Conservation (phyloP, 208 protist species). For the Leishmania tarentolae region DNA sequence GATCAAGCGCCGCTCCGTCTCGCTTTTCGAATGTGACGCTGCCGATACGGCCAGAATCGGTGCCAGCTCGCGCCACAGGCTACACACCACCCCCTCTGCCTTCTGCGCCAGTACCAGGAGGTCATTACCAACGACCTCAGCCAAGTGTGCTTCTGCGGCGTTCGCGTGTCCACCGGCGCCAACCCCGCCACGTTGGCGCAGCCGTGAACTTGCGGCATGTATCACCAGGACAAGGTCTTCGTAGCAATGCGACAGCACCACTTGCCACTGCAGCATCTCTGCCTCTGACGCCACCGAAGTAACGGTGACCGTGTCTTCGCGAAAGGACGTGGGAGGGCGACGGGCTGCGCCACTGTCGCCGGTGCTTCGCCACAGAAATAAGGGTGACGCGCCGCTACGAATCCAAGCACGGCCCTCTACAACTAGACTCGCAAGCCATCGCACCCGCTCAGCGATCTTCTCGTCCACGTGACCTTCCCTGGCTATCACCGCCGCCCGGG, state of each 20-base stretch:
- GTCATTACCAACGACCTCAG: conserved; percentile 17
- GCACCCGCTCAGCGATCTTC: conserved; percentile 7
- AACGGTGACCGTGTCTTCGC: background rate
- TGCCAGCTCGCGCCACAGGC: conserved; percentile 23
- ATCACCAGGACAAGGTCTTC: conserved; percentile 24
- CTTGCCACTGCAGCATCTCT: conserved; percentile 18
- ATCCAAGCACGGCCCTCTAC: conserved; percentile 16
- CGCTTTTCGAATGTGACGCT: background rate
- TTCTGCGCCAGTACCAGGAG: conserved; percentile 20
- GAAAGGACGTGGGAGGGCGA: background rate
- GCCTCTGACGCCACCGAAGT: background rate
- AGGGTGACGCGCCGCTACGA: background rate
- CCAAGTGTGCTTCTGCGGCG: background rate
- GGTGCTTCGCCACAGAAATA: background rate
- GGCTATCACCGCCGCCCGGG: conserved; percentile 24
- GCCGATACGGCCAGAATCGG: background rate
- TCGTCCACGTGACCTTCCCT: conserved; percentile 29
- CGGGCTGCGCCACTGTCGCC: background rate
- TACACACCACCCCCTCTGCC: conserved; percentile 24
- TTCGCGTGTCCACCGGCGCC: background rate
- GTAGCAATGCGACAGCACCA: conserved; percentile 11
- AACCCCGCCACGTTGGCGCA: conserved; percentile 24
- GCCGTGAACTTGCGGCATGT: conserved; percentile 28
- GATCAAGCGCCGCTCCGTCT: background rate
- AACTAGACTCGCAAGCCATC: conserved; percentile 25